phyloP scores from a whole-genome alignment of 352 stramenopile species.

The Nannochloropsis limnetica region DNA sequence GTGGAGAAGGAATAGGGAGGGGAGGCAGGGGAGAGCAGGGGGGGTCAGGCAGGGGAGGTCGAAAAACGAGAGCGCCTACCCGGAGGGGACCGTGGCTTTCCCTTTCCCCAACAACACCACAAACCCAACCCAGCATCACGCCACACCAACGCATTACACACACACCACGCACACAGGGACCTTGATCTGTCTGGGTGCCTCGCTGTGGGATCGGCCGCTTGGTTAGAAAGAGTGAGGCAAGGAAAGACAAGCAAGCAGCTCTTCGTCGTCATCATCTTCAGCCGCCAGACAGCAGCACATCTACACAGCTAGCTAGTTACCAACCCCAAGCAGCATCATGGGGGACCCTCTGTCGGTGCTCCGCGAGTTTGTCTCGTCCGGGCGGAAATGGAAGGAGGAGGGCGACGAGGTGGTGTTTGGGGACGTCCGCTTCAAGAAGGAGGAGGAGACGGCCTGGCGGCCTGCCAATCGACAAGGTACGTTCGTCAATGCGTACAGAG shows the following conservation, averaged over 20 bases:
- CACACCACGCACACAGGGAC: not conserved
- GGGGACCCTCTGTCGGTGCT: conserved; percentile 22
- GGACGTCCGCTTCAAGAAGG: conserved; percentile 11
- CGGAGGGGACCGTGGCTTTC: no score
- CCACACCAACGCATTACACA: not conserved
- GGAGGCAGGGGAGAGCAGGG: no score
- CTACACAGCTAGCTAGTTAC: no score
- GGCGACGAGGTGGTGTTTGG: conserved; percentile 33
- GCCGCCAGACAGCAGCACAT: not conserved
- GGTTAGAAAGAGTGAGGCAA: not conserved
- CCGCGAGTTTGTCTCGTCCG: conserved; percentile 1
- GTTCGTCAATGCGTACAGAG: not conserved
- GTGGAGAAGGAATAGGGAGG: no score
- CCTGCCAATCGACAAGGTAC: not conserved
- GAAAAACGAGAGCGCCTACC: no score
- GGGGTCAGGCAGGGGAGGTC: no score
- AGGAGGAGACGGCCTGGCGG: conserved; percentile 20
- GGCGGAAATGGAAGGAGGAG: not conserved
- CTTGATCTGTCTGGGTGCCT: not conserved
- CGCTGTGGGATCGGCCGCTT: not conserved
- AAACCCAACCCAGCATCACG: not conserved
- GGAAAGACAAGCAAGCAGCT: not conserved
- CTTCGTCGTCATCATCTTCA: not conserved
- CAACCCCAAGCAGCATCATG: not conserved
- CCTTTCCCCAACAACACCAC: not conserved